Evolutionary conservation across 139 green algal species (phyloP).

Genomic region (Zygnema cylindricum): DNA sequence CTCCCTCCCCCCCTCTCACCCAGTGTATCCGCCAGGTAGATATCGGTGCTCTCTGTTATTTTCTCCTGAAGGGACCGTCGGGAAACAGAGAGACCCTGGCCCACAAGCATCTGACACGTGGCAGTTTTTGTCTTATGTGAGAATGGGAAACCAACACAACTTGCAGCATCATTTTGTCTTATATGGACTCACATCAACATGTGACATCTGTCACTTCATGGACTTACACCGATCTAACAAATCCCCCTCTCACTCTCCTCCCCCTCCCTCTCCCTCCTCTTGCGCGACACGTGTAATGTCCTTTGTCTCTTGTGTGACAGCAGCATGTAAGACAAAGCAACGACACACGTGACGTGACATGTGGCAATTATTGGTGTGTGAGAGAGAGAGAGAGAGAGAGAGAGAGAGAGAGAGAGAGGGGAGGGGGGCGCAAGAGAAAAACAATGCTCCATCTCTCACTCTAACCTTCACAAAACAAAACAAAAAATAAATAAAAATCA

Average conservation of each 20-base stretch:
- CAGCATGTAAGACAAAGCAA: neutral
- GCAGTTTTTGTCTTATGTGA: too few relatives aligned
- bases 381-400: neutral
- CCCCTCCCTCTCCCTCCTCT: too few relatives aligned
- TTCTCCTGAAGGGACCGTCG: too few relatives aligned
- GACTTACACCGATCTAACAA: neutral
- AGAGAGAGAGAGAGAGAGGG: neutral
- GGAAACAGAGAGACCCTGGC: too few relatives aligned
- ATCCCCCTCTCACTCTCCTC: neutral
- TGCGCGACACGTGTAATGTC: too few relatives aligned
- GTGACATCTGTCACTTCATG: neutral
- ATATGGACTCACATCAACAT: too few relatives aligned
- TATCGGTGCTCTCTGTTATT: too few relatives aligned
- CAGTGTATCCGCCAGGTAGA: too few relatives aligned
- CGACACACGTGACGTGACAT: neutral
- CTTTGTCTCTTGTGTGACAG: neutral
- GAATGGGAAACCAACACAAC: too few relatives aligned
- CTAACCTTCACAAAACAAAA: neutral
- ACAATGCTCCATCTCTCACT: neutral
- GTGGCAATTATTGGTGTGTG: neutral
- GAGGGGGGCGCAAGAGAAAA: neutral
- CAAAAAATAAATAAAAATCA: neutral
- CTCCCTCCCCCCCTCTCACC: too few relatives aligned
- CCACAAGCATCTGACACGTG: too few relatives aligned
- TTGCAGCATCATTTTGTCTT: too few relatives aligned